Percentiles rank a stretch among this genome's conserved stretches.
Evolutionary conservation across 306 rosid species (phyloP).

Genomic region (Vachellia pachyceras): DNA sequence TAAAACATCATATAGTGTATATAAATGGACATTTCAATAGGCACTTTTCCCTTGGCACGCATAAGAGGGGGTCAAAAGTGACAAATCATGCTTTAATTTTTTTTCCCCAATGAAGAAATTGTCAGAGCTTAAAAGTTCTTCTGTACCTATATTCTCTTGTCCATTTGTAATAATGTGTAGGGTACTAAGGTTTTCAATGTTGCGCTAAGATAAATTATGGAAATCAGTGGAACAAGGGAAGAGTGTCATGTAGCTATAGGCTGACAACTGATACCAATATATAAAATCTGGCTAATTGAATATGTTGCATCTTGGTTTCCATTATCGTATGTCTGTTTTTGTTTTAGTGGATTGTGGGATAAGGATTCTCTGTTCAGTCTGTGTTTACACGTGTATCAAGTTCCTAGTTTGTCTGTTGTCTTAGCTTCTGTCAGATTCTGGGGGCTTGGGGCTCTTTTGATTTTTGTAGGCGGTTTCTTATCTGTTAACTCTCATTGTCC

Average conservation of each 20-base stretch:
- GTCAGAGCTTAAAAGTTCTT: background rate
- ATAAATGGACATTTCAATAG: background rate
- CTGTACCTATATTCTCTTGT: background rate
- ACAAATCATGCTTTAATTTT: background rate
- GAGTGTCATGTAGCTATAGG: slow-evolving; percentile 2
- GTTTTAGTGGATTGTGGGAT: background rate
- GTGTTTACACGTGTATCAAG: background rate
- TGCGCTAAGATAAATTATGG: background rate
- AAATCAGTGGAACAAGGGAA: slow-evolving; percentile 14
- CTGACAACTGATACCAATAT: background rate
- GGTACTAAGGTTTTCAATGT: background rate
- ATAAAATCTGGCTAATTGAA: slow-evolving; percentile 1
- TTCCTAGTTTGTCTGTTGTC: slow-evolving; percentile 7
- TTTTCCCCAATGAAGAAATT: background rate
- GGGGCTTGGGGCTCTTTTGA: background rate
- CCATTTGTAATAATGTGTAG: background rate
- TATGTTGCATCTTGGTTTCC: background rate
- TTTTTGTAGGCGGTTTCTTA: background rate
- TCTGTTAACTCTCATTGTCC: slow-evolving; percentile 3
- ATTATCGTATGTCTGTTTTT: background rate
- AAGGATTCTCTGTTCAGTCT: slow-evolving; percentile 26
- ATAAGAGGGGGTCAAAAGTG: background rate
- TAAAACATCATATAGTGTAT: background rate
- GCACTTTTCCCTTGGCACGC: background rate
- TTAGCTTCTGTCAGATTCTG: slow-evolving; percentile 6